phyloP scores from a whole-genome alignment of 192 early-diverging fungal species.

The Umbelopsis sp. region DNA sequence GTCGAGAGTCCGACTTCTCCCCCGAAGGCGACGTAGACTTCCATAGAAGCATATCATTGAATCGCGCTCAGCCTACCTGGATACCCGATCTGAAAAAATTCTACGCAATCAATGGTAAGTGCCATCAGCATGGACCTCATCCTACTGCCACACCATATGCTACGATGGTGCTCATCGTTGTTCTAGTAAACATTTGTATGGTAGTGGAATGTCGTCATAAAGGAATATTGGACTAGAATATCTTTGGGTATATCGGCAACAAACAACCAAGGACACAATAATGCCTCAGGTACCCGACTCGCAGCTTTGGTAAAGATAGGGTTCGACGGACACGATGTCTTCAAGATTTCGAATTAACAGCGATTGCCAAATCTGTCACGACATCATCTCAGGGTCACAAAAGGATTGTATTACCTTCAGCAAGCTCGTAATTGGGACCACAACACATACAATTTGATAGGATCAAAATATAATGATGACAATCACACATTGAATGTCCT shows the following conservation, averaged over 20 bases:
- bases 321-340: neutral
- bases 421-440: neutral
- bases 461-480: too few species aligned
- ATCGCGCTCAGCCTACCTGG: too few species aligned
- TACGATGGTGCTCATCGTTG: neutral
- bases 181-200: neutral
- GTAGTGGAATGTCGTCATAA: neutral
- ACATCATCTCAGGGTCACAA: neutral
- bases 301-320: neutral
- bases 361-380: neutral
- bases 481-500: too few species aligned
- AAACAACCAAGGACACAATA: neutral
- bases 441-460: too few species aligned
- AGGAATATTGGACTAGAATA: neutral
- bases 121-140: too few species aligned
- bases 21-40: too few species aligned
- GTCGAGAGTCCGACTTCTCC: too few species aligned
- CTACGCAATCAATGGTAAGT: too few species aligned
- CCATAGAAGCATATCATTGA: too few species aligned
- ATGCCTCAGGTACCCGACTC: constrained; percentile 11
- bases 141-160: neutral
- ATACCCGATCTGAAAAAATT: too few species aligned
- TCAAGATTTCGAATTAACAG: neutral
- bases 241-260: neutral
- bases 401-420: neutral